Conservation (phyloP, 345 rosid genomes). For the Capsella bursapastoris region DNA sequence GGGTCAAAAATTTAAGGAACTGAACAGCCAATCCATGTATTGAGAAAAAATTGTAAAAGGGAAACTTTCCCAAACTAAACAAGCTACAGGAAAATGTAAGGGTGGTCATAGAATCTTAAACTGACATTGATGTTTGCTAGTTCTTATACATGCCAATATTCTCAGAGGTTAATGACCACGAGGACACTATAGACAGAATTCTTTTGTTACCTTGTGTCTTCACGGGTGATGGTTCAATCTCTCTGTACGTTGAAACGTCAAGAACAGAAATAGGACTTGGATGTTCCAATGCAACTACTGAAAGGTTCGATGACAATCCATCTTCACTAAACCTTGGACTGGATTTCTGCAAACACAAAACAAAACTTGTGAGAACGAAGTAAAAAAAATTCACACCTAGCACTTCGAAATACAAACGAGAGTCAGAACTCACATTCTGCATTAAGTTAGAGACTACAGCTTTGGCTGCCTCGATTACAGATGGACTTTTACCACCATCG, state of each 20-base stretch:
- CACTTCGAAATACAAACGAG: constrained; percentile 10
- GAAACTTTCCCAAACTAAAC: constrained; percentile 15
- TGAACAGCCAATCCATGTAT: constrained; percentile 3
- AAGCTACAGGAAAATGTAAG: constrained; percentile 26
- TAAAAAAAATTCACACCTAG: constrained; percentile 8
- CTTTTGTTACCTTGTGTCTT: constrained; percentile 43
- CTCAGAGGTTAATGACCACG: constrained; percentile 23
- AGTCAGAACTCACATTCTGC: constrained; percentile 55
- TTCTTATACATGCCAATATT: constrained; percentile 6
- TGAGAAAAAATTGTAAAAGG: not conserved
- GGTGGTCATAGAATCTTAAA: constrained; percentile 14
- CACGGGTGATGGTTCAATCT: constrained; percentile 66
- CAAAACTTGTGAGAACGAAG: constrained; percentile 6
- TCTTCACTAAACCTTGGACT: constrained; percentile 56
- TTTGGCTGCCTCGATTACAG: constrained; percentile 45
- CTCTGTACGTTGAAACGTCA: constrained; percentile 59
- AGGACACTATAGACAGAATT: not conserved
- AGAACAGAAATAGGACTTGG: constrained; percentile 94
- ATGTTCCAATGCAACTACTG: constrained; percentile 60
- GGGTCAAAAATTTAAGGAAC: constrained; percentile 40
- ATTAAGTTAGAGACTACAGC: constrained; percentile 50
- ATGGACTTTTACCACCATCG: constrained; percentile 51
- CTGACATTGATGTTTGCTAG: constrained; percentile 10
- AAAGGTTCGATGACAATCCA: constrained; percentile 51
- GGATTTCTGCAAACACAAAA: constrained; percentile 53